Evolutionary conservation across 2,329 filamentous ascomycete species (phyloP).

Genomic region (Penicillium sp.): DNA sequence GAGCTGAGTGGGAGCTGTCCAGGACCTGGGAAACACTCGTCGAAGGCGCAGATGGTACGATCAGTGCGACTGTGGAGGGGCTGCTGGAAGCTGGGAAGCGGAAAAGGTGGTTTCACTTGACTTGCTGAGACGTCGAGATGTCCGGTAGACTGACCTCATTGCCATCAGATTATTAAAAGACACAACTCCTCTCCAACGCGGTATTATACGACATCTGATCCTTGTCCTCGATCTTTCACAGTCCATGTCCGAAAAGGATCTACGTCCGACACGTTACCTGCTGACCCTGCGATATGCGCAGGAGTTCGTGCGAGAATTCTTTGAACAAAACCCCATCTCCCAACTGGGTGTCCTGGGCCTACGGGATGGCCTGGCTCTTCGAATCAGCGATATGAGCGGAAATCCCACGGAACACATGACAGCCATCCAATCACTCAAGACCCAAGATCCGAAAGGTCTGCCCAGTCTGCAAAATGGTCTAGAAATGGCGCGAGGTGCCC

Average conservation of each 20-base stretch:
- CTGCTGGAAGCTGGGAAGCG: slow-evolving; percentile 81
- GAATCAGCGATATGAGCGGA: slow-evolving; percentile 85
- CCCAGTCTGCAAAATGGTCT: slow-evolving; percentile 90
- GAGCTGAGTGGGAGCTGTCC: slow-evolving; percentile 49
- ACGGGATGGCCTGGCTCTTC: slow-evolving; percentile 83
- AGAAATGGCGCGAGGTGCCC: slow-evolving; percentile 86
- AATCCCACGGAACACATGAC: slow-evolving; percentile 88
- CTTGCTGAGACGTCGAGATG: background rate
- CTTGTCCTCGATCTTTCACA: slow-evolving; percentile 89
- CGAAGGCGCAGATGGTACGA: slow-evolving; percentile 76
- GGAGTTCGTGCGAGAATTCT: slow-evolving; percentile 90
- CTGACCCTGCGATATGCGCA: slow-evolving; percentile 79
- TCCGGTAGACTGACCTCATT: slow-evolving; percentile 15
- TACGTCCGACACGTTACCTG: slow-evolving; percentile 83
- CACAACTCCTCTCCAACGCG: slow-evolving; percentile 91
- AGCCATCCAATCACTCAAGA: slow-evolving; percentile 66
- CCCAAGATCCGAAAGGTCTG: slow-evolving; percentile 70
- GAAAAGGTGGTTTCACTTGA: slow-evolving; percentile 55
- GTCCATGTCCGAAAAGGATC: slow-evolving; percentile 93
- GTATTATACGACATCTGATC: slow-evolving; percentile 95
- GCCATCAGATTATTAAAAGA: slow-evolving; percentile 74
- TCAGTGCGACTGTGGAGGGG: slow-evolving; percentile 70
- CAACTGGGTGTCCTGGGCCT: slow-evolving; percentile 92
- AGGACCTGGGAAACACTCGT: slow-evolving; percentile 67
- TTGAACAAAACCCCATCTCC: slow-evolving; percentile 97